phyloP scores from a whole-genome alignment of 441 rosid species.

The Bruguiera hainesii region DNA sequence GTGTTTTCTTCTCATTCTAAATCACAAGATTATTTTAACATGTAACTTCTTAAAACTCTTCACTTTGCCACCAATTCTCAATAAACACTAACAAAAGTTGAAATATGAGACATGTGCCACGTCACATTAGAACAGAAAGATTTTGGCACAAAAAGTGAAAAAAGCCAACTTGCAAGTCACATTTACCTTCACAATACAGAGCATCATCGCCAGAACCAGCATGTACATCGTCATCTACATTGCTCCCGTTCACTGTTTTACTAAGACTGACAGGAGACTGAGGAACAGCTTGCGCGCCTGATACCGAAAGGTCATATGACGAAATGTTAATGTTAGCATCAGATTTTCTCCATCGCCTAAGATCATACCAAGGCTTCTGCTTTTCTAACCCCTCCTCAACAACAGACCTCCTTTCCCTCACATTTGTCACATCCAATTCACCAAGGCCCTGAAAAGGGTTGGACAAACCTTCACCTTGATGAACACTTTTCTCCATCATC shows the following conservation, averaged over 20 bases:
- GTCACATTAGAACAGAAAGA: background rate
- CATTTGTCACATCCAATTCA: slow-evolving; percentile 19
- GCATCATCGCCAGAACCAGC: slow-evolving; percentile 23
- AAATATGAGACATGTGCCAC: background rate
- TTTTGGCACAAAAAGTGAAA: slow-evolving; percentile 1
- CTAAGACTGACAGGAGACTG: slow-evolving; percentile 28
- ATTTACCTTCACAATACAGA: slow-evolving; percentile 21
- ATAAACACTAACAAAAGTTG: background rate
- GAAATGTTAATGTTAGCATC: slow-evolving; percentile 26
- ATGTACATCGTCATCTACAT: slow-evolving; percentile 26
- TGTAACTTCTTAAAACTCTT: background rate
- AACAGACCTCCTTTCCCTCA: slow-evolving; percentile 26
- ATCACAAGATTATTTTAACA: background rate
- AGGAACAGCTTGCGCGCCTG: slow-evolving; percentile 22
- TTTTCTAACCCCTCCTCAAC: slow-evolving; percentile 32
- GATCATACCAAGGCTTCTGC: slow-evolving; percentile 34
- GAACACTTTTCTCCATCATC: slow-evolving; percentile 12
- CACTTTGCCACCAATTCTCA: background rate
- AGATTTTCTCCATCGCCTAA: slow-evolving; percentile 34
- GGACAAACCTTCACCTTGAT: slow-evolving; percentile 31
- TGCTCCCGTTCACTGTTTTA: slow-evolving; percentile 26
- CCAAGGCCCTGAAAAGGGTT: slow-evolving; percentile 19
- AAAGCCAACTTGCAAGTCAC: background rate
- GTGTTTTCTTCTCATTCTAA: background rate
- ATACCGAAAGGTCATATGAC: slow-evolving; percentile 33